Evolutionary conservation across 768 basidiomycete genomes (phyloP).

Genomic region (Mycena pura): DNA sequence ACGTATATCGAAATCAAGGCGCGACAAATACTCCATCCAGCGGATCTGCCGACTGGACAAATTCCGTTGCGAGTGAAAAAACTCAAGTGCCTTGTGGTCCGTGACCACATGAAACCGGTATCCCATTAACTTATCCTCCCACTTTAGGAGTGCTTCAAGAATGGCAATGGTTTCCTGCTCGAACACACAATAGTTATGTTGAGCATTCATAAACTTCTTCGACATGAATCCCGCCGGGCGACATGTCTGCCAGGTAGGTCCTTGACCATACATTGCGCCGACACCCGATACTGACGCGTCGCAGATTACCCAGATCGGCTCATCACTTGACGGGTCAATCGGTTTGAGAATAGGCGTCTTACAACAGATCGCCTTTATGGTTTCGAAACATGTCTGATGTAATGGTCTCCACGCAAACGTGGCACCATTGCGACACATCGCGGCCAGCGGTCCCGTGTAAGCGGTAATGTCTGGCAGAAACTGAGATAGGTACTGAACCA

Average conservation of each 20-base stretch:
- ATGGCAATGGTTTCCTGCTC: constrained; percentile 34
- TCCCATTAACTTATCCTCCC: too few relatives aligned
- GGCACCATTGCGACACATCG: too few relatives aligned
- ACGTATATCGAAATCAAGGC: constrained; percentile 35
- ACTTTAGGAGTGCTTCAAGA: constrained; percentile 35
- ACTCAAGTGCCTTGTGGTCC: too few relatives aligned
- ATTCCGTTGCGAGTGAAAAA: constrained; percentile 34
- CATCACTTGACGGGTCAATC: too few relatives aligned
- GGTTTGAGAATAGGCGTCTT: too few relatives aligned
- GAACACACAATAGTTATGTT: constrained; percentile 37
- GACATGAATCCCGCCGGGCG: constrained; percentile 39
- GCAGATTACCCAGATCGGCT: too few relatives aligned
- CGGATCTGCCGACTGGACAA: constrained; percentile 29
- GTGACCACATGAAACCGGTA: too few relatives aligned
- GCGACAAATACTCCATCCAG: constrained; percentile 39
- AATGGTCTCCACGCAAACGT: too few relatives aligned
- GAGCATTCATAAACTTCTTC: too few relatives aligned
- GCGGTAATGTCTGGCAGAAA: constrained; percentile 44
- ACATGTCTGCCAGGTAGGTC: constrained; percentile 30
- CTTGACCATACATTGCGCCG: constrained; percentile 38
- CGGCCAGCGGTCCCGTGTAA: constrained; percentile 41
- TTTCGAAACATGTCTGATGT: too few relatives aligned
- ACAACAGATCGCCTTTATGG: too few relatives aligned
- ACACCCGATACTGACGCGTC: too few relatives aligned
- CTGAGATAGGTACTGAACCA: constrained; percentile 45